Evolutionary conservation across 1,284 basidiomycete species (phyloP).

Genomic region (Ustilago loliicola): DNA sequence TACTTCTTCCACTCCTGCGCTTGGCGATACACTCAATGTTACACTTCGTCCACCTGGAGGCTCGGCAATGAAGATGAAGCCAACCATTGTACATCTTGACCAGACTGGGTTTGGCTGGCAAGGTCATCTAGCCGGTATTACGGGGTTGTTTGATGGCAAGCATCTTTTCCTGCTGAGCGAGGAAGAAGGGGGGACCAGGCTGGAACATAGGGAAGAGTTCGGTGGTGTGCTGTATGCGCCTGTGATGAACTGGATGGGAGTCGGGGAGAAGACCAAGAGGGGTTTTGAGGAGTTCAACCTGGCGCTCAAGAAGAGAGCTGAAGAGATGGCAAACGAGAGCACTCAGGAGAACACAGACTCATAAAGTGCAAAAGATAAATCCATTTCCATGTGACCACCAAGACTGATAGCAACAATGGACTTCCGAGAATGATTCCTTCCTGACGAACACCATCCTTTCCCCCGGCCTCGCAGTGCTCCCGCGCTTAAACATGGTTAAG

Average conservation of each 20-base stretch:
- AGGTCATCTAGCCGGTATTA: constrained; percentile 20
- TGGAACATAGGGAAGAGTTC: constrained; percentile 27
- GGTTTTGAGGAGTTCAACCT: constrained; percentile 21
- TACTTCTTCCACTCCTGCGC: neutral
- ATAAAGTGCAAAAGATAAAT: neutral
- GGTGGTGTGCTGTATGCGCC: constrained; percentile 24
- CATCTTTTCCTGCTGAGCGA: constrained; percentile 17
- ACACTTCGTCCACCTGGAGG: constrained; percentile 12
- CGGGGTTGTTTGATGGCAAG: constrained; percentile 26
- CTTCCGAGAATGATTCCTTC: neutral
- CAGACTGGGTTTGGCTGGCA: constrained; percentile 20
- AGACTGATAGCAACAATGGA: too few relatives aligned
- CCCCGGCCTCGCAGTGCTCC: too few relatives aligned
- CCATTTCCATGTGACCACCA: neutral
- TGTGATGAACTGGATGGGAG: constrained; percentile 25
- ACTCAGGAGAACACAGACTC: neutral
- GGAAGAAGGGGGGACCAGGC: constrained; percentile 9
- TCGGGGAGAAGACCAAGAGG: constrained; percentile 10
- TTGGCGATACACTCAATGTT: constrained; percentile 10
- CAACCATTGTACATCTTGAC: constrained; percentile 15
- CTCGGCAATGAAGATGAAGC: constrained; percentile 13
- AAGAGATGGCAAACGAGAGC: constrained; percentile 4
- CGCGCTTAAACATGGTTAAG: constrained; percentile 13
- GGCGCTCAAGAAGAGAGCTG: constrained; percentile 16
- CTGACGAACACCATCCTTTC: too few relatives aligned